Evolutionary conservation across 345 rosid species (phyloP), one percentile per base, ranked within the genome.

Genomic region (Sisymbrium altissimum): DNA sequence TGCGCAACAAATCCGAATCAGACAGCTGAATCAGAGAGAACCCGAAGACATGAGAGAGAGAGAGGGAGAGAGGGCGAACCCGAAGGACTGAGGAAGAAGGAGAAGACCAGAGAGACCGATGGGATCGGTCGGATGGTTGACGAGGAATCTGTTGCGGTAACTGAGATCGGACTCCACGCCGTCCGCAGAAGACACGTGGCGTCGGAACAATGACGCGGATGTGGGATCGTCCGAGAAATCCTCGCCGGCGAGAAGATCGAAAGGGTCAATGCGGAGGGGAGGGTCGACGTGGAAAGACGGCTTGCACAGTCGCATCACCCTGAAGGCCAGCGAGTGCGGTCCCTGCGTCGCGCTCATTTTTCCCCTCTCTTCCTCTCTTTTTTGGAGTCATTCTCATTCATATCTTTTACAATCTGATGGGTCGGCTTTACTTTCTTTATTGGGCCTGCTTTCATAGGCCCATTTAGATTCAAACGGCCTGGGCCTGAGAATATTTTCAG

Each of bases 61-160:
- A 50, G 11, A 21, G 29, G 33, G 40, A 43, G 5, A 18, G 60
- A 72, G 50, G 40, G 61, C 15, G 19, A 63, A 54, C 97, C 94
- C 98, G 84, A 95, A 92, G 70, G 98, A 83, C 82, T 92, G 98
- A 9, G 99, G 98, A 74, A 95, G 99, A 75, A 95, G 88, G 79
- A 90, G 99, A 70, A 95, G 96, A 76, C 97, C 97, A 41, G 97
- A 81, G 78, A 90, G 96, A 65, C 96, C 98, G 72, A 87, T 84
- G 67, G 99, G 83, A 68, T 95, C 98, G 70, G 89, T 80, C 14
- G 89, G 84, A 53, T 86, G 84, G 68, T 72, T 84, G 71, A 86
- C 86, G 78, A 87, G 64, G 74, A 74, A 68, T 35, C 70, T 49
- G 45, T 73, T 56, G 78, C 92, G 84, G 89, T 83, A 95, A 59